Percentiles rank a stretch among this genome's conserved stretches.
These are phyloP conservation scores for Sclerotinia spermophila DNA, from an alignment of 2,329 filamentous ascomycete genomes.

Conservation along the genomic window DNA sequence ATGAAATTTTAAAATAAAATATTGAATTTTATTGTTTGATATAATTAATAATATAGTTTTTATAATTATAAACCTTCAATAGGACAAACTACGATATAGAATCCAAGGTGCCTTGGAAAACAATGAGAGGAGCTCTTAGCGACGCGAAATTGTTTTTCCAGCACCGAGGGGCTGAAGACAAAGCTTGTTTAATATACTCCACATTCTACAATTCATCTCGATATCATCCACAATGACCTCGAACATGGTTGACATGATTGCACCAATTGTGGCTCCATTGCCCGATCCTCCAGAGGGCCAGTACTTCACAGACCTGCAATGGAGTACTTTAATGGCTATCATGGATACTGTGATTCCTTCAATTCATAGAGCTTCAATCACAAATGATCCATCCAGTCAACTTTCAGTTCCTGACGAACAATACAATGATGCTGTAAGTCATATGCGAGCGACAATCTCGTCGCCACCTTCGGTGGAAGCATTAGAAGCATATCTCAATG, in stretches of 20 bases:
- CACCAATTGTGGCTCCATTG: conserved; percentile 27
- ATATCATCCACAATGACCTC: conserved; percentile 3
- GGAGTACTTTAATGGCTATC: conserved; percentile 52
- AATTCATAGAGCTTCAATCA: conserved; percentile 43
- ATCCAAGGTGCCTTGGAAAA: too few species aligned
- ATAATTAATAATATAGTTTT: too few species aligned
- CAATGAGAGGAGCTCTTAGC: too few species aligned
- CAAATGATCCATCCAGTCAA: conserved; percentile 33
- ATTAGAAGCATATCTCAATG: conserved; percentile 51
- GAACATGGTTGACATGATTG: conserved; percentile 17
- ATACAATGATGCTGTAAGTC: conserved; percentile 46
- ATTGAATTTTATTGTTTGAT: too few species aligned
- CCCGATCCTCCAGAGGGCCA: conserved; percentile 33
- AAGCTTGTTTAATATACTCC: neutral
- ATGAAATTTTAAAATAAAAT: too few species aligned
- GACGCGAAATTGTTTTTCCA: too few species aligned
- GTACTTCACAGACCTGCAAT: conserved; percentile 49
- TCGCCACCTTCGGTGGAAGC: conserved; percentile 42
- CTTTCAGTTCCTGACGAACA: conserved; percentile 48
- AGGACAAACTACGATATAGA: too few species aligned
- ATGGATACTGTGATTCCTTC: conserved; percentile 60
- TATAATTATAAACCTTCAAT: too few species aligned
- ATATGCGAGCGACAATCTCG: conserved; percentile 39
- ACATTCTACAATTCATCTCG: neutral
- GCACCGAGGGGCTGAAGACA: too few species aligned